Base-by-base conservation (phyloP, 1,284 basidiomycete genomes). In the Hortiboletus rubellus region DNA sequence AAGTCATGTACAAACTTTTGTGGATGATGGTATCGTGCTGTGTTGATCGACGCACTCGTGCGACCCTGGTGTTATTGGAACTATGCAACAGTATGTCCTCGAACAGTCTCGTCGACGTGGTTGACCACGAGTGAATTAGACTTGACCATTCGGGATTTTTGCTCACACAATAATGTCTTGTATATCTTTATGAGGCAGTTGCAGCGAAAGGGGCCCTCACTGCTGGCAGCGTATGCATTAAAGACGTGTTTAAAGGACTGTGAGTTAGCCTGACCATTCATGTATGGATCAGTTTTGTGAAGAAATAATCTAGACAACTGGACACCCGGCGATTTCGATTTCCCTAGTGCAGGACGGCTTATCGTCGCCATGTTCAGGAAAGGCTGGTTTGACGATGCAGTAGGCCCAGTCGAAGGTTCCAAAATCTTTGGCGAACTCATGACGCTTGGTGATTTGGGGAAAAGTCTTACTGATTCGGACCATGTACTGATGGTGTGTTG, bases 401-500 rank as follows among this genome's bases (percentile, higher is more conserved):
- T 62, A 3, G 61, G 61, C n/a, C 47, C 43, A 41, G 41, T 53
- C 2, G 58, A 62, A 36, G 62, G 58, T 4, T 63, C 54, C 34
- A 54, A 54, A 24, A 61, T 60, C 5, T 63, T 62, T n/a, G 37
- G 37, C 0, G 48, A 61, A 2, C 33, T 63, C 6, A 63, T 63
- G 46, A 38, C 24, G 63, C 3, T 27, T 27, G 59, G 62, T 63
- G 55, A 54, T 7, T 27, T 7, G 5, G 27, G 27, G 27, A 5
- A 3, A 27, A 27, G 27, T 27, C 5, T 27, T 27, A 27, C 27
- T 27, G 27, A 27, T 27, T 27, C 27, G 27, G 27, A 3, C 27
- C 27, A 5, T 34, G 17, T 10, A 17, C 22, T 10, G 8, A 44
- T 10, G n/a, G 14, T 42, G 11, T 9, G 34, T 22, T 8, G 15